These are phyloP conservation scores for Halophytophthora batemanensis DNA, from an alignment of 352 stramenopile genomes.

Conservation along the genomic window DNA sequence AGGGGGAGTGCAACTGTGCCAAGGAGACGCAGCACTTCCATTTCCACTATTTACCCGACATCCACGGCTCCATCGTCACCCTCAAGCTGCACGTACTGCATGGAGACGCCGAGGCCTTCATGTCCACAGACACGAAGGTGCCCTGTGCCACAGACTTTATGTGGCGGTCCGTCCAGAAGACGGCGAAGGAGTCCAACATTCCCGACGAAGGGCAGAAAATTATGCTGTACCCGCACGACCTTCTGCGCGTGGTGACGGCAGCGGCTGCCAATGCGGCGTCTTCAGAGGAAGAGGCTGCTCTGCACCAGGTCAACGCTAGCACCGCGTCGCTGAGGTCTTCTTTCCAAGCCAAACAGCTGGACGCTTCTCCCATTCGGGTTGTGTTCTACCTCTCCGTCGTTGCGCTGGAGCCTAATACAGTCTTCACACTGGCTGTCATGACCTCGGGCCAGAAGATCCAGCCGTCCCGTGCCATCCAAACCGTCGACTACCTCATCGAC, in stretches of 20 bases:
- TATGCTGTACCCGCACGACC: conserved; percentile 55
- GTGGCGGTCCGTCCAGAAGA: conserved; percentile 45
- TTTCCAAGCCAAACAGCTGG: conserved; percentile 11
- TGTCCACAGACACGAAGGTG: conserved; percentile 66
- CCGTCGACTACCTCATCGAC: conserved; percentile 65
- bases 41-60: conserved; percentile 41
- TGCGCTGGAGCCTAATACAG: conserved; percentile 30
- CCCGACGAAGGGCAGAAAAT: conserved; percentile 39
- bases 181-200: conserved; percentile 1
- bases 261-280: conserved; percentile 9
- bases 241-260: conserved; percentile 15
- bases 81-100: conserved; percentile 41
- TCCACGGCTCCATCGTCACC: conserved; percentile 50
- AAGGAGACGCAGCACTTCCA: conserved; percentile 46
- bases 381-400: conserved; percentile 64
- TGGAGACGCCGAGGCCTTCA: conserved; percentile 60
- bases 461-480: conserved; percentile 50
- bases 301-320: conserved; percentile 7
- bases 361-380: conserved; percentile 4
- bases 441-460: conserved; percentile 59
- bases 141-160: conserved; percentile 66
- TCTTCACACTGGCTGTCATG: conserved; percentile 55
- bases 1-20: conserved; percentile 19
- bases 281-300: conserved; percentile 5
- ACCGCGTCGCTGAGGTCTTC: conserved; percentile 12